Conservation (phyloP, 1,284 basidiomycete genomes). For the Grifola frondosa region DNA sequence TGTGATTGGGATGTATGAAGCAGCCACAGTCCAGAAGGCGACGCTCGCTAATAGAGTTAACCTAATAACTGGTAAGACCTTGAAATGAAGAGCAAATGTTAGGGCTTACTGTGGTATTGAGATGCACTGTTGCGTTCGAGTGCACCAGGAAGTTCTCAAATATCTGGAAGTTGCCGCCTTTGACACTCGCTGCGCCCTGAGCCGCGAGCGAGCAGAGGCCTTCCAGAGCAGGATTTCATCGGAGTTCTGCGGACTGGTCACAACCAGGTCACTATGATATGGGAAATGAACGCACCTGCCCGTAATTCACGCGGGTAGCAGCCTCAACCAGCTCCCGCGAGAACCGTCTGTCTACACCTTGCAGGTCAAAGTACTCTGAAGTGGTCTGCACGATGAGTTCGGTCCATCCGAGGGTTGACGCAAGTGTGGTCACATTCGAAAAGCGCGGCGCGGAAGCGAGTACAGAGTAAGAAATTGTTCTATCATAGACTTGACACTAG, state of each 20-base stretch:
- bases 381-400: slow-evolving; percentile 54
- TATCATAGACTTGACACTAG: slow-evolving; percentile 60
- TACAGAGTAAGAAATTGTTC: slow-evolving; percentile 63
- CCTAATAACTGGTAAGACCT: slow-evolving; percentile 36
- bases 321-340: slow-evolving; percentile 81
- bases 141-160: slow-evolving; percentile 80
- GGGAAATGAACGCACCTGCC: slow-evolving; percentile 51
- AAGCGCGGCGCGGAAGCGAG: slow-evolving; percentile 56
- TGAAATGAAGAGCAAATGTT: slow-evolving; percentile 1
- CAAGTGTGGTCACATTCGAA: slow-evolving; percentile 61
- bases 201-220: slow-evolving; percentile 77
- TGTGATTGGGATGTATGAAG: slow-evolving; percentile 11
- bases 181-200: slow-evolving; percentile 63
- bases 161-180: slow-evolving; percentile 83
- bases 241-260: slow-evolving; percentile 48
- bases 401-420: slow-evolving; percentile 52
- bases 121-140: slow-evolving; percentile 66
- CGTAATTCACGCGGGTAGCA: slow-evolving; percentile 88
- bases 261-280: neutral
- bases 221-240: slow-evolving; percentile 76
- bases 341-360: slow-evolving; percentile 61
- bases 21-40: slow-evolving; percentile 50
- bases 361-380: slow-evolving; percentile 56
- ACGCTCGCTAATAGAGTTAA: slow-evolving; percentile 46
- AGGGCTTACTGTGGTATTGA: slow-evolving; percentile 63